Percentiles rank a stretch among this genome's conserved stretches.
These are phyloP conservation scores for Apiospora koreana DNA, from an alignment of 2,329 filamentous ascomycete species.

Conservation along the genomic window DNA sequence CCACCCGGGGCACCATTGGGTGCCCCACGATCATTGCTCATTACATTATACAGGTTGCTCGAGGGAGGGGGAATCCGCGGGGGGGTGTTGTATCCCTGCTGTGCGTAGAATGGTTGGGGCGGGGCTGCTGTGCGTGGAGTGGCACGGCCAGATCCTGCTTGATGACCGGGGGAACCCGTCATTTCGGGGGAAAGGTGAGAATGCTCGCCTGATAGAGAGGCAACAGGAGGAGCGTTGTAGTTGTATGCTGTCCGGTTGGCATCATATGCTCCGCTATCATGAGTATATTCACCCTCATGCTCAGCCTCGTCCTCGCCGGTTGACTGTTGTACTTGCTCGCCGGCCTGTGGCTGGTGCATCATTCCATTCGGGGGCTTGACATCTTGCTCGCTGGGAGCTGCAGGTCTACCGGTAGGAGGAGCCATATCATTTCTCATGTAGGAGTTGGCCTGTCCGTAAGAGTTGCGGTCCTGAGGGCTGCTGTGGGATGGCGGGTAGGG, in stretches of 20 bases:
- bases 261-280: conserved; percentile 76
- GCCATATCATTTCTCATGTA: conserved; percentile 90
- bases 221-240: conserved; percentile 70
- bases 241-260: conserved; percentile 73
- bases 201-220: conserved; percentile 69
- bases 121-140: conserved; percentile 79
- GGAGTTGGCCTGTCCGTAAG: conserved; percentile 66
- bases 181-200: conserved; percentile 80
- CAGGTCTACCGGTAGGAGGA: conserved; percentile 67
- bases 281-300: conserved; percentile 82
- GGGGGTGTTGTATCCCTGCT: conserved; percentile 74
- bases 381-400: conserved; percentile 64
- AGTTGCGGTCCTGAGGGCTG: conserved; percentile 58
- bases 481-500: conserved; percentile 68
- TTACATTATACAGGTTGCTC: conserved; percentile 86
- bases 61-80: conserved; percentile 69
- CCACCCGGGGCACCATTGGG: conserved; percentile 65
- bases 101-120: conserved; percentile 72
- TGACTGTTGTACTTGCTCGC: conserved; percentile 54
- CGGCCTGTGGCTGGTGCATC: conserved; percentile 57
- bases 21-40: conserved; percentile 74
- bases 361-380: conserved; percentile 68
- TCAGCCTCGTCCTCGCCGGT: conserved; percentile 69
- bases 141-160: conserved; percentile 78
- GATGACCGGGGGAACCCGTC: conserved; percentile 77